A percentile compares a stretch with the other conserved stretches of the same genome.
These are phyloP conservation scores for Xylaria polymorpha DNA, from an alignment of 2,329 filamentous ascomycete species.

Conservation along the genomic window DNA sequence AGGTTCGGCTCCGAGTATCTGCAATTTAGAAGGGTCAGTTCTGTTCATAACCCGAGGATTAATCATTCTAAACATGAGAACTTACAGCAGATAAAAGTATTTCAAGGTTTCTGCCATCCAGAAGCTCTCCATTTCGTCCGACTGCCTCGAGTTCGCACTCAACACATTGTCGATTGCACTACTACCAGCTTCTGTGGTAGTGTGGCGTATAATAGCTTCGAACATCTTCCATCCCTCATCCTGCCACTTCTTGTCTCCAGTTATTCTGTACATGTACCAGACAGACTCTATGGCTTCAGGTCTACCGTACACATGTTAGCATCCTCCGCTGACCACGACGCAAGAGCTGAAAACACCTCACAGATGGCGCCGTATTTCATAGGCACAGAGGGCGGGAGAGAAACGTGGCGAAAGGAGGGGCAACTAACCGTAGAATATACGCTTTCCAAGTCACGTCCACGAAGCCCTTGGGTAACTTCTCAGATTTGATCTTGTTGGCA, in stretches of 20 bases:
- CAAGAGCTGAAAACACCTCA: neutral
- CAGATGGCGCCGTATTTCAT: conserved; percentile 44
- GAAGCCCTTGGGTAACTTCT: conserved; percentile 64
- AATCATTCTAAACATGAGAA: conserved; percentile 42
- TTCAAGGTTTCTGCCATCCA: conserved; percentile 93
- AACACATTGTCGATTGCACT: conserved; percentile 76
- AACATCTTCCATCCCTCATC: conserved; percentile 93
- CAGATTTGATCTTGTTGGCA: conserved; percentile 55
- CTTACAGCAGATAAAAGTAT: conserved; percentile 89
- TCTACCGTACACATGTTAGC: conserved; percentile 55
- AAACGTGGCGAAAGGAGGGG: neutral
- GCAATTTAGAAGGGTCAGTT: conserved; percentile 17
- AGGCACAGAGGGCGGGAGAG: neutral
- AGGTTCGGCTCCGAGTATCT: conserved; percentile 61
- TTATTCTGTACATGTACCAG: conserved; percentile 92
- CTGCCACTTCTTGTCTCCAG: conserved; percentile 78
- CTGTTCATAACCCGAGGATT: neutral
- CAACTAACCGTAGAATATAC: conserved; percentile 72
- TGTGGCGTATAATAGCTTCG: conserved; percentile 73
- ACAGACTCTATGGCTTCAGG: conserved; percentile 90
- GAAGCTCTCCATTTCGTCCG: conserved; percentile 85
- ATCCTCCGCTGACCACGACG: conserved; percentile 7
- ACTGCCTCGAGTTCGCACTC: conserved; percentile 54
- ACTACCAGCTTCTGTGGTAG: conserved; percentile 74
- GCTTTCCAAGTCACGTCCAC: conserved; percentile 56